These are phyloP conservation scores for Pseudocercospora musae DNA, from an alignment of 2,329 filamentous ascomycete genomes.

Conservation along the genomic window DNA sequence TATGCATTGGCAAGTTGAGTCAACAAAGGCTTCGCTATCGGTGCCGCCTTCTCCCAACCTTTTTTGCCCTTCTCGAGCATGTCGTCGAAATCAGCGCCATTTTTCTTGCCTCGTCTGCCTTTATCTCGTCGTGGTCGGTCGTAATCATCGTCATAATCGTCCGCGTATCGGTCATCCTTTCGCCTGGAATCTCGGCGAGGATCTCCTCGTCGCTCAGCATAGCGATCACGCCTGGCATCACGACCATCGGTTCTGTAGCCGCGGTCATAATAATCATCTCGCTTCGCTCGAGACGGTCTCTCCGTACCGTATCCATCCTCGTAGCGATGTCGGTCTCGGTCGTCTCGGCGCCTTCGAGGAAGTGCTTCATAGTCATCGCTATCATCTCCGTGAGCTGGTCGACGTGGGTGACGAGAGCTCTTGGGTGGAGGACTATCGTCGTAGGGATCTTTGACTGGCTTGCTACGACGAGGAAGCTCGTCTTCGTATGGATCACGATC, in stretches of 20 bases:
- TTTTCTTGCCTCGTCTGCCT: conserved; percentile 13
- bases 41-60: conserved; percentile 31
- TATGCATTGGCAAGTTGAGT: conserved; percentile 31
- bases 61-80: conserved; percentile 32
- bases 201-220: conserved; percentile 20
- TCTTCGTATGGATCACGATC: conserved; percentile 11
- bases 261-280: conserved; percentile 28
- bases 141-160: conserved; percentile 18
- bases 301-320: conserved; percentile 33
- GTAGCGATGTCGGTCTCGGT: conserved; percentile 20
- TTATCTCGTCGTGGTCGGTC: conserved; percentile 17
- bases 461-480: conserved; percentile 17
- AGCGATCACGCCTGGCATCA: conserved; percentile 23
- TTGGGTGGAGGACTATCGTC: conserved; percentile 18
- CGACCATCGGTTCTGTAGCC: conserved; percentile 32
- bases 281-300: conserved; percentile 21
- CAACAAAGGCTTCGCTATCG: conserved; percentile 32
- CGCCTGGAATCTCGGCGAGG: conserved; percentile 16
- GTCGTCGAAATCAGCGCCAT: conserved; percentile 21
- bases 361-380: conserved; percentile 22
- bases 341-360: conserved; percentile 14
- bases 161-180: conserved; percentile 12
- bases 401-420: conserved; percentile 8
- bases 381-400: conserved; percentile 17
- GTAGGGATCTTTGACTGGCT: conserved; percentile 18